Base-by-base conservation (phyloP, 179 eudicot species). In the Actinidia chinensis region DNA sequence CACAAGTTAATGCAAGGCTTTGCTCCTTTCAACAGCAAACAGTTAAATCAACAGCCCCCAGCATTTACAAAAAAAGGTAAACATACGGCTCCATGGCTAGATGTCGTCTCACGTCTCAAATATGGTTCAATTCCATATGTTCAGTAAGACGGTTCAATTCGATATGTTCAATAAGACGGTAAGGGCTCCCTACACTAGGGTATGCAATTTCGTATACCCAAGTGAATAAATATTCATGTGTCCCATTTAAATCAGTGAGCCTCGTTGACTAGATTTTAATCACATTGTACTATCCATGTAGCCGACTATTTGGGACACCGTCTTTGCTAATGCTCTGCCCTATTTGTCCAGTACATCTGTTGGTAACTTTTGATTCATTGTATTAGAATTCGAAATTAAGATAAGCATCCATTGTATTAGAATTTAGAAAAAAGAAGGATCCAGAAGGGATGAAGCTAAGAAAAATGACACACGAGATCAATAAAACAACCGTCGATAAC, bases 271-370 rank as follows among this genome's bases (percentile, higher is more conserved):
- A 28, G 33, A 28, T 28, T 28, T 28, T 28, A 28, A 28, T 28
- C 33, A 28, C 33, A 28, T 28, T 28, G 33, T 28, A 28, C 33
- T 28, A 28, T 28, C 33, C 33, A 28, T 28, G 33, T 48, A 88
- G 86, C 67, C 99, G 86, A 78, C 99, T 96, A 82, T 76, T 83
- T 28, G 99, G 99, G 76, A 96, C 86, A 11, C 98, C 0, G 99
- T 92, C 85, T 96, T 94, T 58, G 97, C 99, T 61, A 94, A 52
- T 4, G 92, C 99, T 79, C 78, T 84, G n/a, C 98, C 98, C 14
- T 87, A 40, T 66, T 92, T 91, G 90, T 96, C 98, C 79, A 96
- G 82, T 12, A 96, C 80, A n/a, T n/a, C n/a, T n/a, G n/a, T n/a
- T n/a, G n/a, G n/a, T n/a, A n/a, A n/a, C n/a, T n/a, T n/a, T n/a